These are phyloP conservation scores for Leccinum boreale DNA, from an alignment of 768 basidiomycete species.

Conservation along the genomic window DNA sequence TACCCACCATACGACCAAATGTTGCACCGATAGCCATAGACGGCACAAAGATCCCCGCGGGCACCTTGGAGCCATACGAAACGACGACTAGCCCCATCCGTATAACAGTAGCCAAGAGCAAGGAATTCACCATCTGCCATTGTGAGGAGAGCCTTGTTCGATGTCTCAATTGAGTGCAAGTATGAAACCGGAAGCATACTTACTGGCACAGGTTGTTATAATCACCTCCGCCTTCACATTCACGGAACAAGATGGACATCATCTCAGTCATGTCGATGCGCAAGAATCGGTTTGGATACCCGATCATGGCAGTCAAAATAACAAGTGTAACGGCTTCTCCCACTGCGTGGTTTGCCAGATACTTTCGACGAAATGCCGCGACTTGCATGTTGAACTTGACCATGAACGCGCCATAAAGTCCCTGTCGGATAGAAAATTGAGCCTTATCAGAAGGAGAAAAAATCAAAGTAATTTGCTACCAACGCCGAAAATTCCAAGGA, in stretches of 20 bases:
- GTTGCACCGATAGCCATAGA: conserved; percentile 99
- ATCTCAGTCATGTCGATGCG: conserved; percentile 98
- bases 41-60: conserved; percentile 96
- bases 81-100: conserved; percentile 84
- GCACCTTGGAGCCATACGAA: conserved; percentile 95
- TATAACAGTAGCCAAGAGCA: conserved; percentile 88
- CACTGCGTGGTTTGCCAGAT: conserved; percentile 79
- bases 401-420: conserved; percentile 94
- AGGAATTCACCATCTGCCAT: conserved; percentile 93
- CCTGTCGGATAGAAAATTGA: conserved; percentile 46
- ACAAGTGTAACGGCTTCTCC: conserved; percentile 88
- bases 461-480: conserved; percentile 21
- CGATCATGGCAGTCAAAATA: conserved; percentile 83
- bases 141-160: conserved; percentile 72
- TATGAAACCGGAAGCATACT: conserved; percentile 30
- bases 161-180: conserved; percentile 6
- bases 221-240: conserved; percentile 92
- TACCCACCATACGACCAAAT: conserved; percentile 96
- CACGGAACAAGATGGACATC: conserved; percentile 91
- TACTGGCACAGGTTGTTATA: conserved; percentile 95
- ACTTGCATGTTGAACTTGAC: conserved; percentile 97
- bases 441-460: background rate
- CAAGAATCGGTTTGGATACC: conserved; percentile 92
- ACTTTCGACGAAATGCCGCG: conserved; percentile 90
- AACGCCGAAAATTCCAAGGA: conserved; percentile 95